These are phyloP conservation scores for Xylariaceae sp. DNA, from an alignment of 2,329 filamentous ascomycete genomes.

Conservation along the genomic window DNA sequence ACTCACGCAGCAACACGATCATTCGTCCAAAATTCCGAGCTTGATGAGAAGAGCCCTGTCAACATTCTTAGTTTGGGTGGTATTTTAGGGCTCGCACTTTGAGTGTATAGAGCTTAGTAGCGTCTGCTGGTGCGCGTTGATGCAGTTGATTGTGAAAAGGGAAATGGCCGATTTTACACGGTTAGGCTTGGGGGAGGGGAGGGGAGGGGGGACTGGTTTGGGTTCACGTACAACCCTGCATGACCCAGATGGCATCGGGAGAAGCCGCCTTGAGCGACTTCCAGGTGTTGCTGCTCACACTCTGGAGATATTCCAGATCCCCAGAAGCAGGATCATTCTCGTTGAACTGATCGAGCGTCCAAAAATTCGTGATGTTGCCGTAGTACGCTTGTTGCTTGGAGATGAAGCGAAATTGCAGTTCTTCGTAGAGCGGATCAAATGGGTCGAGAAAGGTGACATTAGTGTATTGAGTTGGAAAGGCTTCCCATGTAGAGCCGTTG, in stretches of 20 bases:
- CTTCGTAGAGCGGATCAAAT: conserved; percentile 15
- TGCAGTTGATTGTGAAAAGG: too few species aligned
- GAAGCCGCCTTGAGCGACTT: conserved; percentile 17
- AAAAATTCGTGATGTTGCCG: conserved; percentile 16
- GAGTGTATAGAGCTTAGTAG: too few species aligned
- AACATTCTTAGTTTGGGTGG: too few species aligned
- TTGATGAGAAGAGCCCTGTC: conserved; percentile 16
- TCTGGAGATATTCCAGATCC: conserved; percentile 15
- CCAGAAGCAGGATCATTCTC: conserved; percentile 18
- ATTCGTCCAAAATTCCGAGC: conserved; percentile 18
- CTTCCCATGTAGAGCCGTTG: conserved; percentile 16
- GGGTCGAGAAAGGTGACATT: conserved; percentile 19
- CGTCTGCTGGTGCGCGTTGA: too few species aligned
- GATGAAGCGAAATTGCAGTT: conserved; percentile 15
- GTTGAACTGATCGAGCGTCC: conserved; percentile 19
- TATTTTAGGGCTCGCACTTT: too few species aligned
- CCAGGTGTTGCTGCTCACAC: conserved; percentile 17
- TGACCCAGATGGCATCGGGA: conserved; percentile 16
- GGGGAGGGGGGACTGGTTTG: too few species aligned
- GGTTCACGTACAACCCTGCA: conserved; percentile 13
- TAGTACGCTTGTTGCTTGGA: conserved; percentile 17
- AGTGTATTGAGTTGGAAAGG: conserved; percentile 10
- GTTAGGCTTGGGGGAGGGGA: too few species aligned
- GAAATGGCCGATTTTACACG: too few species aligned
- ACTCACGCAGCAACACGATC: conserved; percentile 6